Evolutionary conservation across 495 filamentous ascomycete genomes (phyloP).

Genomic region (Lasiosphaeria miniovina): DNA sequence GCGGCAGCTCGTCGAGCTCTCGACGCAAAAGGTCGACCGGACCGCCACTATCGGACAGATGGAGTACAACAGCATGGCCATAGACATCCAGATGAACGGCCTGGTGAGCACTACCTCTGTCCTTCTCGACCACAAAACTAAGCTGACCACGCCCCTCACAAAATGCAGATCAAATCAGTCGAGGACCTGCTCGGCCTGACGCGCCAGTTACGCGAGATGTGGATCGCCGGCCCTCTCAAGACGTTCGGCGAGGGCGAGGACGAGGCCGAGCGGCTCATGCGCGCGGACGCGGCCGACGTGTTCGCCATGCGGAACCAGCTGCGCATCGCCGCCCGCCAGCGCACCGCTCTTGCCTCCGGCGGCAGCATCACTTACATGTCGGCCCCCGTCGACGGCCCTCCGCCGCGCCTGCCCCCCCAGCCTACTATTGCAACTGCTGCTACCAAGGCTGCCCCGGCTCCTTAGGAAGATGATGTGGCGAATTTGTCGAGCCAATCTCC

Average conservation of each 20-base stretch:
- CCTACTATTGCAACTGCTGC: neutral
- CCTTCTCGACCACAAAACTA: neutral
- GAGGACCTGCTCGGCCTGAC: conserved; percentile 39
- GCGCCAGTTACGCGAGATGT: conserved; percentile 42
- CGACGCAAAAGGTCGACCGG: conserved; percentile 26
- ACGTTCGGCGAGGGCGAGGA: conserved; percentile 33
- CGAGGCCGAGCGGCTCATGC: conserved; percentile 28
- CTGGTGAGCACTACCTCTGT: conserved; percentile 20
- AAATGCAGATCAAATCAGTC: conserved; percentile 29
- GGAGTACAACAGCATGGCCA: conserved; percentile 34
- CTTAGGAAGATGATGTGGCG: too few relatives aligned
- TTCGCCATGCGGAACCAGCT: conserved; percentile 13
- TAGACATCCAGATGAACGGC: conserved; percentile 32
- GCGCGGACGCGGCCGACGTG: conserved; percentile 15
- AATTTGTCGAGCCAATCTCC: too few relatives aligned
- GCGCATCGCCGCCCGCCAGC: conserved; percentile 10
- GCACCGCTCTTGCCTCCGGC: neutral
- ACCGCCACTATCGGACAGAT: conserved; percentile 34
- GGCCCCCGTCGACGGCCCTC: conserved; percentile 8
- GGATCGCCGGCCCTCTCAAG: conserved; percentile 41
- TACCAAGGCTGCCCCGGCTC: neutral
- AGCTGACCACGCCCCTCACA: conserved; percentile 5
- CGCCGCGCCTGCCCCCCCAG: neutral
- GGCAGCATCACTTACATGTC: conserved; percentile 9
- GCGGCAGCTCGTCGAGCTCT: conserved; percentile 32